phyloP scores from a whole-genome alignment of 768 basidiomycete genomes.

The Boletales sp. region DNA sequence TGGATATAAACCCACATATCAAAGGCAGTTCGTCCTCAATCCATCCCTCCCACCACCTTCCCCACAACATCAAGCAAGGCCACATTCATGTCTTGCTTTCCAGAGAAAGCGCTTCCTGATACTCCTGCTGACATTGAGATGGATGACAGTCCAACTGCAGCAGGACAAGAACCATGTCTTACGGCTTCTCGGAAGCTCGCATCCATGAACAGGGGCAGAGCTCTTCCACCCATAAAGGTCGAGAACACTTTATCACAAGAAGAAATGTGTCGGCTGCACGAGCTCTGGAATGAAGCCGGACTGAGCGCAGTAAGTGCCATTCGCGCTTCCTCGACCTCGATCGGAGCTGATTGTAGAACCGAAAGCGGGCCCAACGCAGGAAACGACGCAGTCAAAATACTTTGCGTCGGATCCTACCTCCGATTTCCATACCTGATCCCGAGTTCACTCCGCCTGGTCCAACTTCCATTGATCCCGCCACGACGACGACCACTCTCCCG shows the following conservation, averaged over 20 bases:
- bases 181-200: background rate
- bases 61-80: background rate
- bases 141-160: background rate
- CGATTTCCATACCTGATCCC: slow-evolving; percentile 12
- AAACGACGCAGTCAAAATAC: slow-evolving; percentile 5
- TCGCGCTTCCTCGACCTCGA: background rate
- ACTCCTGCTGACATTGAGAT: slow-evolving; percentile 12
- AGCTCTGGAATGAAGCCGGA: slow-evolving; percentile 26
- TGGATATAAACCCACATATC: slow-evolving; percentile 2
- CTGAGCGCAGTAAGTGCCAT: slow-evolving; percentile 17
- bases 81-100: slow-evolving; percentile 7
- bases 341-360: background rate
- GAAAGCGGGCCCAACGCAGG: slow-evolving; percentile 26
- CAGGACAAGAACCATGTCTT: background rate
- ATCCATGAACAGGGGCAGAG: background rate
- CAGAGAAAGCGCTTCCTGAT: slow-evolving; percentile 21
- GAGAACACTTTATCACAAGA: slow-evolving; percentile 17
- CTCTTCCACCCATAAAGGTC: slow-evolving; percentile 12
- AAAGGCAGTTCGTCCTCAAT: background rate
- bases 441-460: background rate
- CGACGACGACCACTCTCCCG: background rate
- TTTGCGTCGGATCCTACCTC: slow-evolving; percentile 3
- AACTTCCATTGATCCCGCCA: slow-evolving; percentile 3
- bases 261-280: slow-evolving; percentile 17
- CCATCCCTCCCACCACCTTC: background rate